These are phyloP conservation scores for Fermentozyma sake DNA, from an alignment of 1,139 yeast species.

Conservation along the genomic window DNA sequence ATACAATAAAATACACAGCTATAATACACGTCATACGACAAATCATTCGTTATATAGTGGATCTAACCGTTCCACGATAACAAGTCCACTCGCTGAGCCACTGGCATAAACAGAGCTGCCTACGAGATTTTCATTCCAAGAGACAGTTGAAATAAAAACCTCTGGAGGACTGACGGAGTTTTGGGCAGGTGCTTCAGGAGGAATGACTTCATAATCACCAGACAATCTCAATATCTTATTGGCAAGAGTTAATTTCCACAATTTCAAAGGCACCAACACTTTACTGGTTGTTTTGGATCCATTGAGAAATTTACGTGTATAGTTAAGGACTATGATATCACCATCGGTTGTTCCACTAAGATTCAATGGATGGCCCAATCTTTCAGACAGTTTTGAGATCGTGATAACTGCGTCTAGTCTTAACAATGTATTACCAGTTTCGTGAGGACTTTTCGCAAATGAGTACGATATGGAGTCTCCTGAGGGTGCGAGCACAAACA, in stretches of 20 bases:
- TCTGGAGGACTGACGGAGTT: conserved; percentile 49
- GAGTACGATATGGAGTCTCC: conserved; percentile 27
- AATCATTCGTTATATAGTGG: conserved; percentile 18
- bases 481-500: conserved; percentile 18
- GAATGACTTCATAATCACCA: conserved; percentile 24
- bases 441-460: conserved; percentile 34
- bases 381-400: conserved; percentile 25
- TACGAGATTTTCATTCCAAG: conserved; percentile 56
- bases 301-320: conserved; percentile 33
- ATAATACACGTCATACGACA: too few relatives aligned
- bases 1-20: too few relatives aligned
- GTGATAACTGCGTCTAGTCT: conserved; percentile 31
- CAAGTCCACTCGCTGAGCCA: conserved; percentile 62
- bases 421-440: conserved; percentile 25
- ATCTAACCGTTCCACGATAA: conserved; percentile 57
- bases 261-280: conserved; percentile 26
- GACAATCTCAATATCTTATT: conserved; percentile 15
- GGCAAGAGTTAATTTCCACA: conserved; percentile 30
- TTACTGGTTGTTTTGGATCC: conserved; percentile 30
- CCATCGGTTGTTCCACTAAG: conserved; percentile 66
- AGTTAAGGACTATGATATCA: conserved; percentile 31
- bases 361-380: conserved; percentile 55
- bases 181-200: conserved; percentile 25
- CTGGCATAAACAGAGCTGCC: conserved; percentile 62
- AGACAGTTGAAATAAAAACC: conserved; percentile 47